Conservation (phyloP, 2,329 filamentous ascomycete genomes). For the Onygena corvina region DNA sequence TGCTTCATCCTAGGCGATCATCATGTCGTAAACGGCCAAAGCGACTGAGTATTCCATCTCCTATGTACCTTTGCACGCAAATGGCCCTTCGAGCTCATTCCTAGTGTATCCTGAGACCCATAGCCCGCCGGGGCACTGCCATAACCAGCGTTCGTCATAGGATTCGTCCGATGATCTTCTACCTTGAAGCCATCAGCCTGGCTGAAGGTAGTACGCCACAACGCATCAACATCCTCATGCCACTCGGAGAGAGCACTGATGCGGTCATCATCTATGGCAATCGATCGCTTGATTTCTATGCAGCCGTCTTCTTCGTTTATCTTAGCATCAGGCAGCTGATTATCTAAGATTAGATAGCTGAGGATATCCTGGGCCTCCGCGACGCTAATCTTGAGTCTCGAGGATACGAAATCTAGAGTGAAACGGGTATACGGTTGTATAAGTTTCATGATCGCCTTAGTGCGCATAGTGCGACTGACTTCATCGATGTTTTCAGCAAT, state of each 20-base stretch:
- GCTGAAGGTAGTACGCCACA: slow-evolving; percentile 63
- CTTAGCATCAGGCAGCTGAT: slow-evolving; percentile 63
- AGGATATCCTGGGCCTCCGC: slow-evolving; percentile 88
- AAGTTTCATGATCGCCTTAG: slow-evolving; percentile 83
- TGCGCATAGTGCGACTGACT: slow-evolving; percentile 95
- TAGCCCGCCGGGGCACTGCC: slow-evolving; percentile 25
- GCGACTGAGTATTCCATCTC: no score
- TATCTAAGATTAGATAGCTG: slow-evolving; percentile 85
- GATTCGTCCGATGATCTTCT: slow-evolving; percentile 28
- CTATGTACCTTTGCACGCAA: no score
- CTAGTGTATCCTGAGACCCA: neutral
- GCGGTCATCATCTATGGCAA: slow-evolving; percentile 53
- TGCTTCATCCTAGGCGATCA: no score
- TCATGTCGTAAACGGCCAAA: no score
- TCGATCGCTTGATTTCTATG: slow-evolving; percentile 63
- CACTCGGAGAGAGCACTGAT: slow-evolving; percentile 61
- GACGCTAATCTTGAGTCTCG: slow-evolving; percentile 72
- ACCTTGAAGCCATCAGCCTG: slow-evolving; percentile 57
- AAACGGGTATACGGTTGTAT: slow-evolving; percentile 93
- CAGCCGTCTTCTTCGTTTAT: slow-evolving; percentile 82
- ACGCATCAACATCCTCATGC: slow-evolving; percentile 53
- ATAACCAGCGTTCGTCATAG: slow-evolving; percentile 21
- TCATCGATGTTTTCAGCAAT: slow-evolving; percentile 99
- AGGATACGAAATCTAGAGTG: slow-evolving; percentile 74
- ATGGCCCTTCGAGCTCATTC: no score